phyloP scores from a whole-genome alignment of 2,329 filamentous ascomycete genomes.

The Amauroascus niger region DNA sequence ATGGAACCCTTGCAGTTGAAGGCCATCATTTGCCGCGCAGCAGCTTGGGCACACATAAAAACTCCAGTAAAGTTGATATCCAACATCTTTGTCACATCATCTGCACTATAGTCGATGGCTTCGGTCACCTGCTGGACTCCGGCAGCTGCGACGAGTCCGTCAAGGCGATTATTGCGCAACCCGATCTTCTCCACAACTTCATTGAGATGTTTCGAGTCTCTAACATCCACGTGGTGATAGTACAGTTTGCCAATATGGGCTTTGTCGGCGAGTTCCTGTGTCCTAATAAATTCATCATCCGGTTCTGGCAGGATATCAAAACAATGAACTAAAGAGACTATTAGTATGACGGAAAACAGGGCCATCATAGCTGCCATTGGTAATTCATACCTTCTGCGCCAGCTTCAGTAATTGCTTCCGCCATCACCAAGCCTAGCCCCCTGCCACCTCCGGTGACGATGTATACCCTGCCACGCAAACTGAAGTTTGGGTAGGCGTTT shows the following conservation, averaged over 20 bases:
- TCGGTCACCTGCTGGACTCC: slow-evolving; percentile 36
- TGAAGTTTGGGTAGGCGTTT: slow-evolving; percentile 39
- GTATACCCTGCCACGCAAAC: slow-evolving; percentile 34
- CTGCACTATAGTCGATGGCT: slow-evolving; percentile 34
- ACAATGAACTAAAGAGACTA: slow-evolving; percentile 35
- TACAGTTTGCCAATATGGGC: slow-evolving; percentile 32
- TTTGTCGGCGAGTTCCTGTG: slow-evolving; percentile 25
- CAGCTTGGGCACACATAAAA: slow-evolving; percentile 41
- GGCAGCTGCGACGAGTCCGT: slow-evolving; percentile 37
- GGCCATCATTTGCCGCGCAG: slow-evolving; percentile 28
- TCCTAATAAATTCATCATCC: slow-evolving; percentile 34
- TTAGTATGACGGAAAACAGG: neutral
- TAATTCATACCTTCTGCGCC: slow-evolving; percentile 36
- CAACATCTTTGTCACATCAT: slow-evolving; percentile 37
- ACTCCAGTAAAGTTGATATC: slow-evolving; percentile 44
- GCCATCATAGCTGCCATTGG: neutral
- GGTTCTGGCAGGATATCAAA: slow-evolving; percentile 40
- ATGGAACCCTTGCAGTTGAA: slow-evolving; percentile 34
- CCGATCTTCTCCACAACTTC: slow-evolving; percentile 14
- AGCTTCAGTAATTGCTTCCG: slow-evolving; percentile 40
- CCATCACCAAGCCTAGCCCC: slow-evolving; percentile 39
- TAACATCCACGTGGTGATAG: slow-evolving; percentile 42
- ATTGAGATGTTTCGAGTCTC: slow-evolving; percentile 31
- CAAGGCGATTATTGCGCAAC: slow-evolving; percentile 23
- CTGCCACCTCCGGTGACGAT: slow-evolving; percentile 38